A percentile compares a stretch with the other conserved stretches of the same genome.
Conservation (phyloP, 208 protist species). For the Crithidia expoeki region DNA sequence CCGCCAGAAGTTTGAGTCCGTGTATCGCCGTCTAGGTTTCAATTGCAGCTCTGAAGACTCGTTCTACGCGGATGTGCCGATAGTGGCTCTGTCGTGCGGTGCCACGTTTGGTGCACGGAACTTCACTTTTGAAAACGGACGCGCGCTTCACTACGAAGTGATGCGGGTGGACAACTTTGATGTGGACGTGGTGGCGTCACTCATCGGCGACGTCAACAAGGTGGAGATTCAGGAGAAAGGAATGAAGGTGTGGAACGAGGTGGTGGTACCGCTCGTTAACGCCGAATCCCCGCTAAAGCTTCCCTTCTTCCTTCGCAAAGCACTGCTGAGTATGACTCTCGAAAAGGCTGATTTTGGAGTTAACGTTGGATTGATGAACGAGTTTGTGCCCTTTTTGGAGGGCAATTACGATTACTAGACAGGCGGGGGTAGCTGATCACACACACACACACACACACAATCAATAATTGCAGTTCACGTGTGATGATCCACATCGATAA, state of each 20-base stretch:
- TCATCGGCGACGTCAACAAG: conserved; percentile 44
- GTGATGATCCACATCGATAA: too few relatives aligned
- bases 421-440: background rate
- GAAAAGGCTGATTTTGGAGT: conserved; percentile 26
- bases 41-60: background rate
- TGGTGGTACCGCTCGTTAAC: conserved; percentile 48
- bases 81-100: conserved; percentile 16
- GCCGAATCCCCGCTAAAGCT: conserved; percentile 30
- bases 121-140: conserved; percentile 24
- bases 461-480: too few relatives aligned
- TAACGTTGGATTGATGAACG: conserved; percentile 22
- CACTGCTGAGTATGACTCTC: conserved; percentile 31
- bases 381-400: background rate
- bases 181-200: conserved; percentile 40
- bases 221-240: conserved; percentile 26
- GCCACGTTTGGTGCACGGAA: conserved; percentile 24
- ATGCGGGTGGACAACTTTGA: conserved; percentile 27
- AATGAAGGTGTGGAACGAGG: conserved; percentile 27
- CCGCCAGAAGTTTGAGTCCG: background rate
- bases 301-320: conserved; percentile 28
- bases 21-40: background rate
- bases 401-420: background rate
- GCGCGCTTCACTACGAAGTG: conserved; percentile 31
- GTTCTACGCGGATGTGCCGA: background rate
- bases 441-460: too few relatives aligned